These are phyloP conservation scores for Phytophthora rubi DNA, from an alignment of 352 stramenopile species.

Conservation along the genomic window DNA sequence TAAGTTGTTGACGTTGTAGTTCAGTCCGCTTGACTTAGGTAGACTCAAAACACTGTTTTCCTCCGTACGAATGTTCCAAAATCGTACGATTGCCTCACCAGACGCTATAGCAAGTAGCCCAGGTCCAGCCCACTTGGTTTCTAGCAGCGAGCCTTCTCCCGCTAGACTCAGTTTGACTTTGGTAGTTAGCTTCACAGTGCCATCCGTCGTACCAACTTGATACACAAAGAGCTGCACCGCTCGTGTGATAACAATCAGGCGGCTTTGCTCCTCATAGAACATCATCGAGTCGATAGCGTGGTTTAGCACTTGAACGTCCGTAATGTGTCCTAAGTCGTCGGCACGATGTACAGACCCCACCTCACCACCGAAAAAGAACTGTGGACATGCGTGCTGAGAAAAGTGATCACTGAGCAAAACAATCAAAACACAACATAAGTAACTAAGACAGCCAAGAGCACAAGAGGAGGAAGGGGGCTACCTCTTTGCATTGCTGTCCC, in stretches of 20 bases:
- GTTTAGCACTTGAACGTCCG: slow-evolving; percentile 87
- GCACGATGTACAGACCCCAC: slow-evolving; percentile 90
- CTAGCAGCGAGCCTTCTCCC: slow-evolving; percentile 77
- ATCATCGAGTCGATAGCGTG: slow-evolving; percentile 91
- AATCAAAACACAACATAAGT: not conserved
- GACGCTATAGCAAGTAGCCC: slow-evolving; percentile 92
- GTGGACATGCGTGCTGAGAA: slow-evolving; percentile 64
- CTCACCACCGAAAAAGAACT: slow-evolving; percentile 96
- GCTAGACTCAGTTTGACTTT: slow-evolving; percentile 92
- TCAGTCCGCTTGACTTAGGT: slow-evolving; percentile 47
- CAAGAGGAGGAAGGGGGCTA: slow-evolving; percentile 13
- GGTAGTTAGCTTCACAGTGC: slow-evolving; percentile 83
- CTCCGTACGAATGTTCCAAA: slow-evolving; percentile 92
- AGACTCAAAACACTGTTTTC: slow-evolving; percentile 93
- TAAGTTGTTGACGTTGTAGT: slow-evolving; percentile 84
- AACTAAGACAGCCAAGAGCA: not conserved
- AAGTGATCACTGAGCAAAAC: slow-evolving; percentile 47
- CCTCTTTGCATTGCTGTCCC: slow-evolving; percentile 55
- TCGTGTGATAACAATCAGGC: slow-evolving; percentile 92
- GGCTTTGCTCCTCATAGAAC: slow-evolving; percentile 83
- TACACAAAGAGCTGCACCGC: slow-evolving; percentile 90
- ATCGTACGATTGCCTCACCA: slow-evolving; percentile 88
- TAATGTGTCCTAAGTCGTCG: slow-evolving; percentile 93
- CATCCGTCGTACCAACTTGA: slow-evolving; percentile 80
- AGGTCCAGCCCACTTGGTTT: slow-evolving; percentile 90